Conservation (phyloP, 768 basidiomycete species). For the Austroboletus eburneus region DNA sequence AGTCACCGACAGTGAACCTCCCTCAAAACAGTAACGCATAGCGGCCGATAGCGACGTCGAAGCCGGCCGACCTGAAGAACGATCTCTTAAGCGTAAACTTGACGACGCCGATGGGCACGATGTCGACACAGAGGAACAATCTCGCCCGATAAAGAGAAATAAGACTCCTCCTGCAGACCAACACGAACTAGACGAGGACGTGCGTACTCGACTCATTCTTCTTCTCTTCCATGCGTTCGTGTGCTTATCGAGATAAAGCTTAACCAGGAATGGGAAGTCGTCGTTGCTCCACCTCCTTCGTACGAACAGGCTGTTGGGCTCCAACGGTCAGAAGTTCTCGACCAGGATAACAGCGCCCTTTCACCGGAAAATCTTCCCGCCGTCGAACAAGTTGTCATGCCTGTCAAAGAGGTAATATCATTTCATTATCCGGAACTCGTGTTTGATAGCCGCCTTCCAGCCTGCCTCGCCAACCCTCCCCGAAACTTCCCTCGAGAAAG, state of each 20-base stretch:
- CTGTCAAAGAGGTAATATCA: conserved; percentile 14
- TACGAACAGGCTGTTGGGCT: conserved; percentile 19
- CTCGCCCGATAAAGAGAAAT: conserved; percentile 33
- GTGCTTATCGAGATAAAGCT: conserved; percentile 21
- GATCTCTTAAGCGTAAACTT: conserved; percentile 32
- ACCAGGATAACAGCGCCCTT: conserved; percentile 8
- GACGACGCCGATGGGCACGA: conserved; percentile 23
- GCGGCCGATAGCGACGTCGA: conserved; percentile 31
- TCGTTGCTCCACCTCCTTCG: conserved; percentile 28
- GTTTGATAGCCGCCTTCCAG: conserved; percentile 14
- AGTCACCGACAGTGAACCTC: conserved; percentile 29
- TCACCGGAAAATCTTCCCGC: conserved; percentile 1
- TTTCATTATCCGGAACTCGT: background rate
- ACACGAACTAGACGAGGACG: conserved; percentile 25
- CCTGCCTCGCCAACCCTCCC: conserved; percentile 1
- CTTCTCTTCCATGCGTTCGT: conserved; percentile 4
- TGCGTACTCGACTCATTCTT: conserved; percentile 12
- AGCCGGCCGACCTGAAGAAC: conserved; percentile 22
- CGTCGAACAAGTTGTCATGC: conserved; percentile 1
- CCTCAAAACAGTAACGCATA: conserved; percentile 27
- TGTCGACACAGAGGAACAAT: conserved; percentile 28
- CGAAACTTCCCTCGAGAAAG: conserved; percentile 8
- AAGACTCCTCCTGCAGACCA: conserved; percentile 39
- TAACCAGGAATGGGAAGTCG: conserved; percentile 30
- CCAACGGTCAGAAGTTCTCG: conserved; percentile 8